Evolutionary conservation across 441 rosid genomes (phyloP).

Genomic region (Populus hybrid): DNA sequence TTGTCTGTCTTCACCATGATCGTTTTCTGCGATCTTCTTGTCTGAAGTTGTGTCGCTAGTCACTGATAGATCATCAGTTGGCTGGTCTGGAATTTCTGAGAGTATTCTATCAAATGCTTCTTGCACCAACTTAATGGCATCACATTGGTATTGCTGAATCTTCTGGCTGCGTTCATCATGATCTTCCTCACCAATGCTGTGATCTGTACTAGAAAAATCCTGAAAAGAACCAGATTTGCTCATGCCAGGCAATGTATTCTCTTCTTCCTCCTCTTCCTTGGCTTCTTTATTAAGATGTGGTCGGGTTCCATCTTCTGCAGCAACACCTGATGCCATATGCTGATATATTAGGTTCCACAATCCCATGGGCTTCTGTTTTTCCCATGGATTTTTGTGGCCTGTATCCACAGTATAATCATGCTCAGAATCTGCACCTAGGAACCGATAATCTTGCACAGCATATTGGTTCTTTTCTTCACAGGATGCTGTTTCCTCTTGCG

Average conservation of each 20-base stretch:
- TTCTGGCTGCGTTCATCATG: slow-evolving; percentile 29
- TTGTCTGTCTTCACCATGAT: slow-evolving; percentile 28
- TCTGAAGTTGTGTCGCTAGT: slow-evolving; percentile 32
- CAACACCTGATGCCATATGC: slow-evolving; percentile 51
- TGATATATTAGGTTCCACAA: slow-evolving; percentile 48
- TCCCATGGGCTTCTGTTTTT: slow-evolving; percentile 32
- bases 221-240: slow-evolving; percentile 14
- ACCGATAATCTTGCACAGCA: slow-evolving; percentile 11
- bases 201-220: slow-evolving; percentile 25
- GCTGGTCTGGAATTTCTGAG: slow-evolving; percentile 62
- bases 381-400: slow-evolving; percentile 20
- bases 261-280: slow-evolving; percentile 28
- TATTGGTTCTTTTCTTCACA: slow-evolving; percentile 24
- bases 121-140: slow-evolving; percentile 67
- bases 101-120: slow-evolving; percentile 82
- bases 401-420: slow-evolving; percentile 12
- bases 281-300: slow-evolving; percentile 19
- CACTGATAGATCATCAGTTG: slow-evolving; percentile 53
- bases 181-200: slow-evolving; percentile 14
- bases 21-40: slow-evolving; percentile 36
- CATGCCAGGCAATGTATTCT: slow-evolving; percentile 12
- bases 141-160: slow-evolving; percentile 41
- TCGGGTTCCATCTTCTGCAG: slow-evolving; percentile 34
- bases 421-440: slow-evolving; percentile 18
- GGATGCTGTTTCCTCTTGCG: slow-evolving; percentile 18